These are phyloP conservation scores for Penicillium sp. DNA, from an alignment of 2,329 filamentous ascomycete genomes.

Conservation along the genomic window DNA sequence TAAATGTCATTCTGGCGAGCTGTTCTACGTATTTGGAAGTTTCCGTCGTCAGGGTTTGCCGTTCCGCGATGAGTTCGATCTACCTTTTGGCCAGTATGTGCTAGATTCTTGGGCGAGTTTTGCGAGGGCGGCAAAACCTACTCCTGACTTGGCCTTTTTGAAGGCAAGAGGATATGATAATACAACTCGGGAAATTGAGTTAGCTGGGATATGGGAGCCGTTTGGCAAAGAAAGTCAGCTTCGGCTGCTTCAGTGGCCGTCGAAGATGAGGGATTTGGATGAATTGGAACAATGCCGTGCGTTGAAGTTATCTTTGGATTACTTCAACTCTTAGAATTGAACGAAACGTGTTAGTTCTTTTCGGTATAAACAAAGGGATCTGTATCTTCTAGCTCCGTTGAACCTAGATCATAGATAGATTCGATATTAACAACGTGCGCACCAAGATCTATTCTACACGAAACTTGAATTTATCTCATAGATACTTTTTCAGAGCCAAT, in stretches of 20 bases:
- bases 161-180: slow-evolving; percentile 21
- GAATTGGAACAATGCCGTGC: slow-evolving; percentile 18
- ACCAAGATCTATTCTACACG: background rate
- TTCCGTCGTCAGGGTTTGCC: slow-evolving; percentile 27
- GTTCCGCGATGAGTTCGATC: slow-evolving; percentile 22
- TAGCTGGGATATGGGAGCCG: slow-evolving; percentile 11
- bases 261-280: slow-evolving; percentile 14
- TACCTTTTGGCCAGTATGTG: slow-evolving; percentile 26
- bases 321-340: background rate
- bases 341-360: background rate
- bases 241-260: slow-evolving; percentile 21
- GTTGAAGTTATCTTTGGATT: slow-evolving; percentile 14
- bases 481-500: background rate
- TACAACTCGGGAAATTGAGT: slow-evolving; percentile 13
- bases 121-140: slow-evolving; percentile 19
- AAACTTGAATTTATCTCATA: background rate
- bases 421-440: background rate
- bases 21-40: slow-evolving; percentile 57
- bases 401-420: background rate
- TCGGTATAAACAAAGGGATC: background rate
- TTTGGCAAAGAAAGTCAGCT: slow-evolving; percentile 12
- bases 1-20: slow-evolving; percentile 58
- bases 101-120: slow-evolving; percentile 29
- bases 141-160: slow-evolving; percentile 15
- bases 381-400: background rate